Conservation (phyloP, 306 rosid genomes). For the Cicer judaicum region DNA sequence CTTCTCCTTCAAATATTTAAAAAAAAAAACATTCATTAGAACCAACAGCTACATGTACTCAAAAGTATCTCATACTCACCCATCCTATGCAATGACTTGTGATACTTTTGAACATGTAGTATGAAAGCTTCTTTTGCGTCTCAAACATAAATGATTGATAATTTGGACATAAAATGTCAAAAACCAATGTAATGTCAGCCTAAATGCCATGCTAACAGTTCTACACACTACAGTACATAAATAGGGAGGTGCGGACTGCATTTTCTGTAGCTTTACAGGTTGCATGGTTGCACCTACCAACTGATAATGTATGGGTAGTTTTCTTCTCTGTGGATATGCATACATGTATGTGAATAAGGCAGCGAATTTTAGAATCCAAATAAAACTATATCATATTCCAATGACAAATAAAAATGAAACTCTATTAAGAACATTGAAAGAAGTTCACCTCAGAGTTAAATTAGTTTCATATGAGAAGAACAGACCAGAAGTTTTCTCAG, state of each 20-base stretch:
- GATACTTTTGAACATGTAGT: constrained; percentile 33
- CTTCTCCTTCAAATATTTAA: not conserved
- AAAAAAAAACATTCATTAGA: constrained; percentile 18
- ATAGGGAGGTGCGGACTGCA: not conserved
- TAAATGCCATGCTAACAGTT: constrained; percentile 18
- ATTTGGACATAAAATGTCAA: no score
- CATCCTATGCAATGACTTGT: not conserved
- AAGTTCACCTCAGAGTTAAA: constrained; percentile 87
- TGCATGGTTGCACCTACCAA: constrained; percentile 14
- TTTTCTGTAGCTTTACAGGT: constrained; percentile 35
- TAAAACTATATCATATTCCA: constrained; percentile 27
- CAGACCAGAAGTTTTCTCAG: constrained; percentile 86
- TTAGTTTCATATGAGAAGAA: constrained; percentile 87
- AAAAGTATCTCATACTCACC: constrained; percentile 6
- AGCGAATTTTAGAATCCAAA: constrained; percentile 34
- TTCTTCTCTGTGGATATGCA: constrained; percentile 34
- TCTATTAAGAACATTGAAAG: constrained; percentile 38
- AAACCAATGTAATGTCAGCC: not conserved
- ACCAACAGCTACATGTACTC: constrained; percentile 11
- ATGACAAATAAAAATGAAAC: constrained; percentile 32
- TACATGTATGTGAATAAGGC: constrained; percentile 2
- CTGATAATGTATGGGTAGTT: constrained; percentile 34
- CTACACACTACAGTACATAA: not conserved
- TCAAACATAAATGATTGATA: no score
- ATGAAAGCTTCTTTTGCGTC: constrained; percentile 29